A percentile compares a stretch with the other conserved stretches of the same genome.
These are phyloP conservation scores for Boletus bicolor DNA, from an alignment of 768 basidiomycete genomes.

Conservation along the genomic window DNA sequence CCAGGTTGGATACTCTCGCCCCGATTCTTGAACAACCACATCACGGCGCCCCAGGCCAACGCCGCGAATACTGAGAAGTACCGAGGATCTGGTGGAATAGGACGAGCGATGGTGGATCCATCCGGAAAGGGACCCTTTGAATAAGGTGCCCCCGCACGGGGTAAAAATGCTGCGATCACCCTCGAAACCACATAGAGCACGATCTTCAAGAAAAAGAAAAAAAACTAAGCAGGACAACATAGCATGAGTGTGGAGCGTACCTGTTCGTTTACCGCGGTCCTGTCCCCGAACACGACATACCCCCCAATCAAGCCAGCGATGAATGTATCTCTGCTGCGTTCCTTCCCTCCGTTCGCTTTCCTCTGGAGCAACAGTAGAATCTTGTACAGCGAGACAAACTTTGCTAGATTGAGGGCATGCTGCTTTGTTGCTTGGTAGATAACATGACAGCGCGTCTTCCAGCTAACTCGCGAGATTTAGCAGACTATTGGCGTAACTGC, in stretches of 20 bases:
- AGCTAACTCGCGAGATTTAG: conserved; percentile 43
- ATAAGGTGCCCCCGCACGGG: conserved; percentile 63
- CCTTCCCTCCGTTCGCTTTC: conserved; percentile 78
- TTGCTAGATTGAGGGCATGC: conserved; percentile 88
- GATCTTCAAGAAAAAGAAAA: conserved; percentile 50
- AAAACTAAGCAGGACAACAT: conserved; percentile 3
- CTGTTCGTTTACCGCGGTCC: conserved; percentile 89
- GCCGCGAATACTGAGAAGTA: conserved; percentile 89
- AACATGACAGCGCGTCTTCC: conserved; percentile 58
- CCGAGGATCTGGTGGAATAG: conserved; percentile 78
- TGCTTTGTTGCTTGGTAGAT: conserved; percentile 86
- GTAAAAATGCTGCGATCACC: conserved; percentile 87
- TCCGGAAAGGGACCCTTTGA: conserved; percentile 42
- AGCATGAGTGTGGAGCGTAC: conserved; percentile 40
- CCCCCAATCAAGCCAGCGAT: conserved; percentile 91
- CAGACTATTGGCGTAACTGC: neutral
- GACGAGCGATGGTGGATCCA: conserved; percentile 47
- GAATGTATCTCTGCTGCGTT: conserved; percentile 80
- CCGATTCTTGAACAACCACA: conserved; percentile 90
- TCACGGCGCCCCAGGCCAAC: conserved; percentile 90
- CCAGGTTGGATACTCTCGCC: conserved; percentile 94
- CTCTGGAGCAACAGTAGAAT: conserved; percentile 76
- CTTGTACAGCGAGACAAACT: conserved; percentile 96
- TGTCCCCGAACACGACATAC: conserved; percentile 82
- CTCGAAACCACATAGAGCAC: conserved; percentile 95